Conservation (phyloP, 2,329 filamentous ascomycete species). For the Penicillium olsonii region DNA sequence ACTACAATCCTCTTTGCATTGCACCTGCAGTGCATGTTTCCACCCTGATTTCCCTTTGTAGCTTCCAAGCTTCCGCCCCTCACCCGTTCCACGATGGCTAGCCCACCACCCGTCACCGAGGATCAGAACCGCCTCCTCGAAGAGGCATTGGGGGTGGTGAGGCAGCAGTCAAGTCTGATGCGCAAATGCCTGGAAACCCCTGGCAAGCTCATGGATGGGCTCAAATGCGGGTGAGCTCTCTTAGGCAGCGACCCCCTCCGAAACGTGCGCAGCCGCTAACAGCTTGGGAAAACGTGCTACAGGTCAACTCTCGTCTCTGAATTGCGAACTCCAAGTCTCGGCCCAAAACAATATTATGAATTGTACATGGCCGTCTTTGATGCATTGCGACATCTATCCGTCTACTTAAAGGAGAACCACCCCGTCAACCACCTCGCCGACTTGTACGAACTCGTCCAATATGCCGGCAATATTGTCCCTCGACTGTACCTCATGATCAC, state of each 20-base stretch:
- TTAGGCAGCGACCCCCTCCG: constrained; percentile 30
- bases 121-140: constrained; percentile 91
- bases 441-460: constrained; percentile 95
- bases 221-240: constrained; percentile 90
- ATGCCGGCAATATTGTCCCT: constrained; percentile 96
- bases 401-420: constrained; percentile 95
- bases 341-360: constrained; percentile 99
- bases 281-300: constrained; percentile 13
- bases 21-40: constrained; percentile 25
- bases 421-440: constrained; percentile 97
- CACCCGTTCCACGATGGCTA: constrained; percentile 46
- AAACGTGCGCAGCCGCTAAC: constrained; percentile 20
- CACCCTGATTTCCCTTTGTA: constrained; percentile 24
- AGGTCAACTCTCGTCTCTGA: constrained; percentile 99
- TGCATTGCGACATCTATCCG: constrained; percentile 90
- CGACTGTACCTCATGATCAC: constrained; percentile 99
- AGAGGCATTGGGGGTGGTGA: constrained; percentile 93
- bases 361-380: constrained; percentile 99
- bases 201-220: constrained; percentile 98
- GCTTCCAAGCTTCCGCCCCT: constrained; percentile 20
- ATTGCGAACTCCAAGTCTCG: constrained; percentile 90
- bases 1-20: constrained; percentile 11
- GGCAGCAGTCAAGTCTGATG: constrained; percentile 96
- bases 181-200: constrained; percentile 96
- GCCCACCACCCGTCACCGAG: constrained; percentile 64